Conservation (phyloP, 2,329 filamentous ascomycete genomes). For the Westerdykella aurantiaca region DNA sequence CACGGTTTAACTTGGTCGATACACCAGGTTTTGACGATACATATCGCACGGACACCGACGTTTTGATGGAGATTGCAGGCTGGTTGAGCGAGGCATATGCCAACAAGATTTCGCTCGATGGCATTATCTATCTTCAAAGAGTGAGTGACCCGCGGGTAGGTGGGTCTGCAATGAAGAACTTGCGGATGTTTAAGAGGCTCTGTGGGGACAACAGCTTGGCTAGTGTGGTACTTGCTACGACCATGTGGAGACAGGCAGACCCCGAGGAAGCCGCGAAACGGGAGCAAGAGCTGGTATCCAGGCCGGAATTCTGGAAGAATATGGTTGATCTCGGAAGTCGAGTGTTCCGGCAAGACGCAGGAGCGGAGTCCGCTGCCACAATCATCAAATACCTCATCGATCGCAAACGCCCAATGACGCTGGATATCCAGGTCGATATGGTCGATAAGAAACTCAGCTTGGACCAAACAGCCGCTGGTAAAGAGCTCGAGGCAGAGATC, state of each 20-base stretch:
- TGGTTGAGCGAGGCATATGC: slow-evolving; percentile 35
- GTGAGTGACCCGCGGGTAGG: slow-evolving; percentile 41
- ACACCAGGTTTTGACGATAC: slow-evolving; percentile 49
- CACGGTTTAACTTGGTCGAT: slow-evolving; percentile 33
- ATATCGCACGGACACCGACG: slow-evolving; percentile 40
- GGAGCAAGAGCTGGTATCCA: slow-evolving; percentile 1
- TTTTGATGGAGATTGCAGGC: slow-evolving; percentile 40
- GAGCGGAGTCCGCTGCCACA: slow-evolving; percentile 1
- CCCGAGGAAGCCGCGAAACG: neutral
- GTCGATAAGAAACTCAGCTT: slow-evolving; percentile 8
- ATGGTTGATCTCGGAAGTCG: slow-evolving; percentile 10
- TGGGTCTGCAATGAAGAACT: slow-evolving; percentile 37
- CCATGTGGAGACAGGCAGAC: slow-evolving; percentile 34
- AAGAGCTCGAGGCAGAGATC: slow-evolving; percentile 2
- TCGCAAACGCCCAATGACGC: slow-evolving; percentile 4
- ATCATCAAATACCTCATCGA: slow-evolving; percentile 10
- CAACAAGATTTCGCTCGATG: slow-evolving; percentile 32
- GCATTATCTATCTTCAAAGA: slow-evolving; percentile 45
- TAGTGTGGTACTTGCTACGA: slow-evolving; percentile 42
- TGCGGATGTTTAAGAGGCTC: slow-evolving; percentile 44
- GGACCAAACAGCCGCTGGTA: slow-evolving; percentile 5
- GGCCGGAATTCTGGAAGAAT: slow-evolving; percentile 5
- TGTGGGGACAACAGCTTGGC: slow-evolving; percentile 39
- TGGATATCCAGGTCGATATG: slow-evolving; percentile 12
- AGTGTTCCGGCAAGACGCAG: slow-evolving; percentile 9